Conservation (phyloP, 2,329 filamentous ascomycete genomes). For the Aureobasidium leucospermi region DNA sequence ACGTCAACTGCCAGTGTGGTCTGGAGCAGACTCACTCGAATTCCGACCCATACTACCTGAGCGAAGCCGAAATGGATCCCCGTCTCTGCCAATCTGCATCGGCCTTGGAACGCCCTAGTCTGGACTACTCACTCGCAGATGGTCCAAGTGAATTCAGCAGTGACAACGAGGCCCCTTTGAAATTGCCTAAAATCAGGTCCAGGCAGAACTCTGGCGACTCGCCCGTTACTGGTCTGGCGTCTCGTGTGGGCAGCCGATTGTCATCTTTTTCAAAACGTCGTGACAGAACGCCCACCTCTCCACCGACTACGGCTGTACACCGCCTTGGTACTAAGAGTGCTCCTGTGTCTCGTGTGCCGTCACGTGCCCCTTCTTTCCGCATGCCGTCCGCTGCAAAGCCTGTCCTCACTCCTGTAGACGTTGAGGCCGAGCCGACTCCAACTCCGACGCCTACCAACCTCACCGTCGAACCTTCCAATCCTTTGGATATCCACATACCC, state of each 20-base stretch:
- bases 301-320: slow-evolving; percentile 5
- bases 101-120: slow-evolving; percentile 26
- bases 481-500: slow-evolving; percentile 20
- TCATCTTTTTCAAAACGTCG: slow-evolving; percentile 46
- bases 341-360: slow-evolving; percentile 23
- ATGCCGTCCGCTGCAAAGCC: slow-evolving; percentile 61
- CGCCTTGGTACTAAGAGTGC: slow-evolving; percentile 25
- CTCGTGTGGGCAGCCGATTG: slow-evolving; percentile 57
- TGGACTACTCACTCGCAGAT: slow-evolving; percentile 56
- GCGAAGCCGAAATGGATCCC: slow-evolving; percentile 3
- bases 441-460: slow-evolving; percentile 28
- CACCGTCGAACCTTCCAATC: slow-evolving; percentile 15
- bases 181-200: slow-evolving; percentile 38
- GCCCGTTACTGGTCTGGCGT: slow-evolving; percentile 51
- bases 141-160: slow-evolving; percentile 49
- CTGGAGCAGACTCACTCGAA: slow-evolving; percentile 1
- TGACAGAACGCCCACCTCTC: slow-evolving; percentile 14
- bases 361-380: slow-evolving; percentile 62
- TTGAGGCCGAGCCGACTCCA: slow-evolving; percentile 18
- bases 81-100: slow-evolving; percentile 13
- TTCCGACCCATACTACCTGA: neutral
- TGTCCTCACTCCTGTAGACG: slow-evolving; percentile 28
- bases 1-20: slow-evolving; percentile 1
- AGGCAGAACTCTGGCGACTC: slow-evolving; percentile 54
- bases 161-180: slow-evolving; percentile 46